Evolutionary conservation across 345 rosid genomes (phyloP).

Genomic region (Atalantia buxifolia): DNA sequence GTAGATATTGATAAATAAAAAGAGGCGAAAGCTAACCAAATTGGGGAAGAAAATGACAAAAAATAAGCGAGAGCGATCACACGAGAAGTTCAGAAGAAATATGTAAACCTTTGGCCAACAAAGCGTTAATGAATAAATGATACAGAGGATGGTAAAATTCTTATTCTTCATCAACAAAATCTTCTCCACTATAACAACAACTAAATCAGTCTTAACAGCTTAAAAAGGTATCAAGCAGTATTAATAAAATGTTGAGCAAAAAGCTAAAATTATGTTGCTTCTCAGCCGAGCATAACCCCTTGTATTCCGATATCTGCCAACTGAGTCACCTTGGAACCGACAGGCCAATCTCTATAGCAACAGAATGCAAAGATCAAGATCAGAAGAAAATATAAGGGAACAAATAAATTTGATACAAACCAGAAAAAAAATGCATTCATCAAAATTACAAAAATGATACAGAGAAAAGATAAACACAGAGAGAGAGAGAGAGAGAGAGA

Average conservation of each 20-base stretch:
- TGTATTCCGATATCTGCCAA: conserved; percentile 21
- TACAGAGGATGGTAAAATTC: background rate
- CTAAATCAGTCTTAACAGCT: conserved; percentile 4
- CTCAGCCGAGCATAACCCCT: conserved; percentile 24
- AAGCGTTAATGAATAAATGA: background rate
- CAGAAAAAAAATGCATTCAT: background rate
- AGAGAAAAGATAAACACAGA: background rate
- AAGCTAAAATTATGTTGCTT: conserved; percentile 11
- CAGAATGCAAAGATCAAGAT: conserved; percentile 23
- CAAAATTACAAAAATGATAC: background rate
- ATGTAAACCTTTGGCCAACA: background rate
- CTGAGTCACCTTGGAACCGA: conserved; percentile 83
- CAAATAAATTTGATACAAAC: background rate
- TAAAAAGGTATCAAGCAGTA: conserved; percentile 18
- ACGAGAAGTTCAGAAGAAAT: background rate
- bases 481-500: background rate
- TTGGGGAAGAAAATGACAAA: background rate
- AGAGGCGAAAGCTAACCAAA: background rate
- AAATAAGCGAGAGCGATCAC: background rate
- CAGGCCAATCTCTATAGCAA: conserved; percentile 67
- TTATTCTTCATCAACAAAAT: conserved; percentile 13
- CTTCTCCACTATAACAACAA: background rate
- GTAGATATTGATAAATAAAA: too few species aligned
- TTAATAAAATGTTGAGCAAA: conserved; percentile 13
- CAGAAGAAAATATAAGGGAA: conserved; percentile 18